Evolutionary conservation across 2,329 filamentous ascomycete genomes (phyloP).

Genomic region (Sphaerulina vaccinii): DNA sequence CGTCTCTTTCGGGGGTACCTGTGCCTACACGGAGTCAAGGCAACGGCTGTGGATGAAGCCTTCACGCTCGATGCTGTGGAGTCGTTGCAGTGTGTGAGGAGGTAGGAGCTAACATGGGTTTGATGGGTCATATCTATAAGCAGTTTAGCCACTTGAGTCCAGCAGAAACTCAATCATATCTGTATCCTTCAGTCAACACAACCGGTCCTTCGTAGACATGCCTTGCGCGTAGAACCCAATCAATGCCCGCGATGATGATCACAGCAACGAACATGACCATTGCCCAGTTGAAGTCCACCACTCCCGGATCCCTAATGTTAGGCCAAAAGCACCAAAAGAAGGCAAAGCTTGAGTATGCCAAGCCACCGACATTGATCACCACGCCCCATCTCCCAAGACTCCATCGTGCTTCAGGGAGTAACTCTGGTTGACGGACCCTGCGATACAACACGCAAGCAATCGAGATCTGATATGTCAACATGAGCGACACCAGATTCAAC

Average conservation of each 20-base stretch:
- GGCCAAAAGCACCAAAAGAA: conserved; percentile 48
- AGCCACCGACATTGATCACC: conserved; percentile 39
- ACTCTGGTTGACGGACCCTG: conserved; percentile 39
- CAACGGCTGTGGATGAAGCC: too few species aligned
- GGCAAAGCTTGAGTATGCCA: conserved; percentile 39
- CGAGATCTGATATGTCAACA: conserved; percentile 44
- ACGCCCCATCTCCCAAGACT: conserved; percentile 42
- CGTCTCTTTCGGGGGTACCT: too few species aligned
- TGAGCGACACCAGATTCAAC: conserved; percentile 40
- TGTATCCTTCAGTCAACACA: conserved; percentile 20
- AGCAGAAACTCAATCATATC: conserved; percentile 11
- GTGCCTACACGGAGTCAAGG: too few species aligned
- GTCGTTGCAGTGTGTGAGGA: too few species aligned
- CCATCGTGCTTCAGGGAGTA: conserved; percentile 41
- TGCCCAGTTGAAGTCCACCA: conserved; percentile 20
- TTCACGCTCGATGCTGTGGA: too few species aligned
- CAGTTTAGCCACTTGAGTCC: too few species aligned
- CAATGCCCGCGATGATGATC: conserved; percentile 20
- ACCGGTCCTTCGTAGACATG: conserved; percentile 24
- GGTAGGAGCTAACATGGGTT: too few species aligned
- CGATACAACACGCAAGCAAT: conserved; percentile 44
- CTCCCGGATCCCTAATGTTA: conserved; percentile 8
- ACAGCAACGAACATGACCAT: conserved; percentile 26
- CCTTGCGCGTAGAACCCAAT: conserved; percentile 22
- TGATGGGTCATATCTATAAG: too few species aligned